These are phyloP conservation scores for Fusarium xyrophilum DNA, from an alignment of 2,329 filamentous ascomycete species.

Conservation along the genomic window DNA sequence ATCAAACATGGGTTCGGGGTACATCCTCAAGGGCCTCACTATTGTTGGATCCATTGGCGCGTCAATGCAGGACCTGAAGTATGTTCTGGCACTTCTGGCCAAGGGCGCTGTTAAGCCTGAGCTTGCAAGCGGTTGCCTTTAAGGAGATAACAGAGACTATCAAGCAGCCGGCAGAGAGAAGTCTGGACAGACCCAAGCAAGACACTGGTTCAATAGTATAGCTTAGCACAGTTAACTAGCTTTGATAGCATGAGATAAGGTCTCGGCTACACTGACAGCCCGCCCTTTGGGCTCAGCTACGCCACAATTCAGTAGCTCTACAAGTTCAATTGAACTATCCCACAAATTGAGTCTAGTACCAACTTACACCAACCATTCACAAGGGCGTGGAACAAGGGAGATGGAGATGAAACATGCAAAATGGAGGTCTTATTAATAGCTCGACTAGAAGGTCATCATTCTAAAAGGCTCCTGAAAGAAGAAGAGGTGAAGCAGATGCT, in stretches of 20 bases:
- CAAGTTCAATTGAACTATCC: rapidly evolving
- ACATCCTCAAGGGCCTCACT: neutral
- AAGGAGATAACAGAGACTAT: neutral
- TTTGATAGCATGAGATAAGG: rapidly evolving
- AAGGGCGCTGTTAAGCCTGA: neutral
- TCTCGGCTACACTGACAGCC: rapidly evolving
- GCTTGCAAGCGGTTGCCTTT: neutral
- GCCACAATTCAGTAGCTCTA: neutral
- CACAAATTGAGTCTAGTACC: neutral
- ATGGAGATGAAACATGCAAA: neutral
- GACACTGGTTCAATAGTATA: neutral
- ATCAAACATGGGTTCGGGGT: neutral
- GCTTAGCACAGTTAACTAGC: neutral
- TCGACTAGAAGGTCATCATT: neutral
- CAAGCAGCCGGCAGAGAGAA: neutral
- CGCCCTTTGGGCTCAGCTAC: neutral
- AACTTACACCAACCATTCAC: too few species aligned
- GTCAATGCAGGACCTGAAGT: neutral
- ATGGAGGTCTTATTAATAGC: neutral
- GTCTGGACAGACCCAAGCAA: neutral
- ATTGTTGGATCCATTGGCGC: neutral
- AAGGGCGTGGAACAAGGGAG: rapidly evolving
- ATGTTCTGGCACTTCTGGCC: neutral
- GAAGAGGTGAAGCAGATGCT: neutral
- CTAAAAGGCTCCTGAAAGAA: neutral